Evolutionary conservation across 208 protist genomes (phyloP).

Genomic region (Wallacemonas sp.): DNA sequence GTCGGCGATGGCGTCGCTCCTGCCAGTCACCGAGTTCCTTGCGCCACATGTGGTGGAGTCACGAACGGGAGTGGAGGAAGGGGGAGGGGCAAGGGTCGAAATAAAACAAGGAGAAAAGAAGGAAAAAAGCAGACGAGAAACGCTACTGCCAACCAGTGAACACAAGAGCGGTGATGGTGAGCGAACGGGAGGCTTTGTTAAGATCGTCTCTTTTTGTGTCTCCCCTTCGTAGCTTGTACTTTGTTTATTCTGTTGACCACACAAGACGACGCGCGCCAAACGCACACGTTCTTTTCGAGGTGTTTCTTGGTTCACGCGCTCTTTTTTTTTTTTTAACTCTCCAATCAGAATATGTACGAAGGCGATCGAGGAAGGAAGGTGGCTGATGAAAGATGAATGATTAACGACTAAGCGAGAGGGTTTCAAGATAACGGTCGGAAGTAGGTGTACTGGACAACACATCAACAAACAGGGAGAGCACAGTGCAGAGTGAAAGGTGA

Average conservation of each 20-base stretch:
- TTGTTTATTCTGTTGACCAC: background rate
- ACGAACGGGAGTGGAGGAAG: background rate
- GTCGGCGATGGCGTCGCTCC: slow-evolving; percentile 55
- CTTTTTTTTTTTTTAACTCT: background rate
- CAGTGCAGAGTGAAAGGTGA: no score
- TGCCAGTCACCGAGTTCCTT: slow-evolving; percentile 67
- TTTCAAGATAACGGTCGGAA: no score
- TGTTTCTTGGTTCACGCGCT: background rate
- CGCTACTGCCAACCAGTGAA: background rate
- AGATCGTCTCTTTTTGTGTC: slow-evolving; percentile 9
- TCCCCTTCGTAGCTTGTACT: slow-evolving; percentile 10
- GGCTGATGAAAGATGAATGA: no score
- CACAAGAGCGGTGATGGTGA: no score
- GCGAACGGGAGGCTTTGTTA: no score
- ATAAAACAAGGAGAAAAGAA: slow-evolving; percentile 13
- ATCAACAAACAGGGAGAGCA: no score
- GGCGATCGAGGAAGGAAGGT: no score
- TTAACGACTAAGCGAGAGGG: no score
- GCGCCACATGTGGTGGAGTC: slow-evolving; percentile 83
- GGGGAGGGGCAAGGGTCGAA: no score
- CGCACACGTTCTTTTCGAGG: background rate
- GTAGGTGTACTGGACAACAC: no score
- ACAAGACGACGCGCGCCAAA: slow-evolving; percentile 5
- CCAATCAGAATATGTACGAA: no score
- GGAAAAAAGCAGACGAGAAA: background rate